Evolutionary conservation across 495 filamentous ascomycete species (phyloP).

Genomic region (Schizothecium vesticola): DNA sequence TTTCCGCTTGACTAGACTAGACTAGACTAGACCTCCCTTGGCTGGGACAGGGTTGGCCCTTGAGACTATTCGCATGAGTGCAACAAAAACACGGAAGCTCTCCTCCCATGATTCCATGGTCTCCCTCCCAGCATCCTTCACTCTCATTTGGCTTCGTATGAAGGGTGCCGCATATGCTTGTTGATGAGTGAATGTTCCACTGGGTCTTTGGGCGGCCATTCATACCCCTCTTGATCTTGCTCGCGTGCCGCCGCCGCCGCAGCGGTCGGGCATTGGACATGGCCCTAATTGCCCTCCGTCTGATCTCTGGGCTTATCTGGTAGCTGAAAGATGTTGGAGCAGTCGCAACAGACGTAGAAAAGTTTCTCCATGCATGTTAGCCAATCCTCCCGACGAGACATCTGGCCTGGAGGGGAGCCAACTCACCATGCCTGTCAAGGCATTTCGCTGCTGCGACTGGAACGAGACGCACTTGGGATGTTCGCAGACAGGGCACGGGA

Average conservation of each 20-base stretch:
- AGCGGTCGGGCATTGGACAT: not conserved
- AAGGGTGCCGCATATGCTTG: not conserved
- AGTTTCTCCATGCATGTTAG: conserved; percentile 62
- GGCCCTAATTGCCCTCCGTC: not conserved
- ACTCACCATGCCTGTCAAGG: conserved; percentile 99
- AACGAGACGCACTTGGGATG: conserved; percentile 92
- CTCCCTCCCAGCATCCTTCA: not conserved
- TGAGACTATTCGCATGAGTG: not conserved
- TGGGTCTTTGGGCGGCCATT: not conserved
- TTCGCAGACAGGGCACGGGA: conserved; percentile 74
- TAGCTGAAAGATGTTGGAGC: conserved; percentile 76
- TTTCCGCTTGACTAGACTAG: not conserved
- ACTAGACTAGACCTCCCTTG: not conserved
- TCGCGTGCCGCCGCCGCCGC: not conserved
- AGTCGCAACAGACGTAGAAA: conserved; percentile 92
- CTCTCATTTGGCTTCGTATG: not conserved
- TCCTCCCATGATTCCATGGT: not conserved
- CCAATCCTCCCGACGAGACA: not conserved
- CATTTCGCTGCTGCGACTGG: conserved; percentile 93
- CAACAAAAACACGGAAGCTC: not conserved
- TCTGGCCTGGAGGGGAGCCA: conserved; percentile 29
- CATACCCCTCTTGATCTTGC: not conserved
- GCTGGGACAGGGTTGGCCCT: not conserved
- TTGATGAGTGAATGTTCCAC: not conserved
- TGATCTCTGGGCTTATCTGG: not conserved